Base-by-base conservation (phyloP, 805 yeast species). In the Pichia sporocuriosa region DNA sequence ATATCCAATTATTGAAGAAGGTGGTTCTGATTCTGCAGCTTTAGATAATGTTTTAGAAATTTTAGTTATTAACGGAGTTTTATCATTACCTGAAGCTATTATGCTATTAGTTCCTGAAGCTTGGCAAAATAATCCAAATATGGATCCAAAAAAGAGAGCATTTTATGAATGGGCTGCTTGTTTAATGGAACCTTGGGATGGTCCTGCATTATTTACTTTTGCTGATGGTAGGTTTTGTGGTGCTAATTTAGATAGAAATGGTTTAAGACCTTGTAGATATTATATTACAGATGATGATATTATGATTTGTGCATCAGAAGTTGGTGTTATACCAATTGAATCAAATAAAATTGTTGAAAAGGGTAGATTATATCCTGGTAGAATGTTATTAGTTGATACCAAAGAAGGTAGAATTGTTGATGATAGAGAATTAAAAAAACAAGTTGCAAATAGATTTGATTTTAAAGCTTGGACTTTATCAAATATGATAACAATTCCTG, bases 121-220 rank as follows among this genome's bases (percentile, higher is more conserved):
- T 5, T 88, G 96, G 93, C 97, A 90, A 65, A 84, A 84, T 60
- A 93, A 89, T 65, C 63, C 65, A 42, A 64, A 74, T 49, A 88
- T 90, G 84, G 96, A 90, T 62, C 86, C 95, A 42, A 81, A 84
- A 63, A 84, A 89, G 68, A 79, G 75, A 55, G 97, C 97, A 1
- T 90, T 94, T 66, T 90, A 90, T 68, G 97, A 93, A 64, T 90
- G 97, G 97, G 97, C 97, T 36, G 96, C 97, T 11, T 88, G 97
- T 67, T 68, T 90, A 51, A 93, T 93, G 96, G 98, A 90, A 69
- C 97, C 97, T 8, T 90, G 98, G 98, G 98, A 90, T 67, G 98
- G 98, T 51, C 98, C 98, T 16, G 97, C 97, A 27, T 69, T 93
- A 52, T 85, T 90, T 70, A 88, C 95, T 24, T 93, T 90, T 64